Evolutionary conservation across 2,329 filamentous ascomycete species (phyloP), one percentile per base, ranked within the genome.

Genomic region (Colletotrichum sp.): DNA sequence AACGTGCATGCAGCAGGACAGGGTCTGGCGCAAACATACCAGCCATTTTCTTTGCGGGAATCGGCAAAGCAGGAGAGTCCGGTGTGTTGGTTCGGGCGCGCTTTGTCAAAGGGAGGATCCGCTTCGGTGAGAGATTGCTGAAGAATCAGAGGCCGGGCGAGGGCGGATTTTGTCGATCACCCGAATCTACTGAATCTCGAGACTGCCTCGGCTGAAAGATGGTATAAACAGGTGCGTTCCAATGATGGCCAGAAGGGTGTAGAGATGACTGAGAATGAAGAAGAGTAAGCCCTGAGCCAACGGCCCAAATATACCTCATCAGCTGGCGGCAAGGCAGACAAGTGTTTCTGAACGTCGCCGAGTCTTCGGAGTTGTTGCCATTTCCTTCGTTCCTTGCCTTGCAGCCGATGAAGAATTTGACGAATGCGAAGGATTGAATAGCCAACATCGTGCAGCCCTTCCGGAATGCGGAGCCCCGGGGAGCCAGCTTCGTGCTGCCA

Each of bases 1-100:
- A 65, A 57, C 70, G 64, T 66, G 74, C 74, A 73, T 76, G 74
- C 13, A 76, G 71, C 27, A 44, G 65, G n/a, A 76, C 71, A 60
- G 65, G 74, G 48, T 76, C 64, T 8, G 70, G 74, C 12, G 74
- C 36, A 22, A 69, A 30, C n/a, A 39, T 36, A 3, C 60, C 70
- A 30, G 65, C 66, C 15, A 64, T 55, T 11, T 28, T 64, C 25
- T 28, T 64, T 22, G n/a, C 30, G n/a, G 25, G 3, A 27, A 44
- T 44, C 28, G 28, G 7, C n/a, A 59, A 44, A 9, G 27, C 8
- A 44, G 59, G 16, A 13, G 66, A 68, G n/a, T 11, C 28, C 16
- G 8, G 22, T 13, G 27, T n/a, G 36, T 19, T 25, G 55, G 19
- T n/a, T 13, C 7, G 16, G 68, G 22, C 15, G 30, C 32, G 61